Conservation (phyloP, 768 basidiomycete genomes). For the Pholiota conissans region DNA sequence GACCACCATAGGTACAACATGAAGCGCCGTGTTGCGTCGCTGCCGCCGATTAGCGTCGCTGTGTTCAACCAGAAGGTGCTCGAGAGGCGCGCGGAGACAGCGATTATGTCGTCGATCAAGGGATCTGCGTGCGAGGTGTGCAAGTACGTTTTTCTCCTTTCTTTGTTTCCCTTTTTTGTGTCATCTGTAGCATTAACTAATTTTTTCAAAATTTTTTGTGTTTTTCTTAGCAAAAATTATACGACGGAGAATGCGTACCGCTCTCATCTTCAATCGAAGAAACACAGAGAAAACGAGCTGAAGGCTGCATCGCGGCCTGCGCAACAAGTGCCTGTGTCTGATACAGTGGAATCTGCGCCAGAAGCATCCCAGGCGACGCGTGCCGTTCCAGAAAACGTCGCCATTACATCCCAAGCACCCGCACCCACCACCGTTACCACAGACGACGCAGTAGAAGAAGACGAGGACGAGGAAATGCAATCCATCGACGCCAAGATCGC, state of each 20-base stretch:
- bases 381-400: neutral
- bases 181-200: neutral
- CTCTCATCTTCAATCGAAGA: slow-evolving; percentile 86
- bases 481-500: slow-evolving; percentile 78
- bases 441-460: slow-evolving; percentile 18
- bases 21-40: slow-evolving; percentile 89
- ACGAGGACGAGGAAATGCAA: slow-evolving; percentile 42
- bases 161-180: too few relatives aligned
- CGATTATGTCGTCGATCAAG: slow-evolving; percentile 59
- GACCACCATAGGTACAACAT: slow-evolving; percentile 99
- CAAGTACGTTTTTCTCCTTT: too few relatives aligned
- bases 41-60: slow-evolving; percentile 78
- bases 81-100: slow-evolving; percentile 76
- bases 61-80: slow-evolving; percentile 88
- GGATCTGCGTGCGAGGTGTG: slow-evolving; percentile 75
- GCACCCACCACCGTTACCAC: neutral
- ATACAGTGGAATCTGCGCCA: slow-evolving; percentile 12
- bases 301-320: slow-evolving; percentile 36
- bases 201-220: neutral
- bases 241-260: slow-evolving; percentile 86
- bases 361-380: slow-evolving; percentile 16
- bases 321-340: neutral
- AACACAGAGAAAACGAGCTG: slow-evolving; percentile 78
- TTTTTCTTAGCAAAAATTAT: slow-evolving; percentile 72
- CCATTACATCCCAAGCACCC: neutral